These are phyloP conservation scores for Trichoderma simmonsii DNA, from an alignment of 2,329 filamentous ascomycete species.

Conservation along the genomic window DNA sequence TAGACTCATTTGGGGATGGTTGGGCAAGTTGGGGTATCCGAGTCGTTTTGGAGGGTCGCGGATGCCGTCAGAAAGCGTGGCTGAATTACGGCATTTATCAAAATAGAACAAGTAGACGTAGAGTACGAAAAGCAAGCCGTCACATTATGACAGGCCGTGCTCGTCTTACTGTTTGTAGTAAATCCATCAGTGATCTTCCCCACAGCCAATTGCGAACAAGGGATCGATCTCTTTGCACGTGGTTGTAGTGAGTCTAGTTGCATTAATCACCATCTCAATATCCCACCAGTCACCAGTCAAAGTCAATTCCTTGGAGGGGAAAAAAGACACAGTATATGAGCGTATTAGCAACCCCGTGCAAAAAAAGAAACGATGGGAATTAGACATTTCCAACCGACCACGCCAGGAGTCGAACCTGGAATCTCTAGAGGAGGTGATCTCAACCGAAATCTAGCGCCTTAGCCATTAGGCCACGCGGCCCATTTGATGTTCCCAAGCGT, in stretches of 20 bases:
- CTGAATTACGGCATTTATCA: not conserved
- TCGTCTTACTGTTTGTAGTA: not conserved
- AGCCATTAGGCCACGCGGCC: conserved; percentile 45
- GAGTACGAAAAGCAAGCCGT: not conserved
- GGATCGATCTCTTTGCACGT: not conserved
- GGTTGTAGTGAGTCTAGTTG: not conserved
- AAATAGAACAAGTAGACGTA: not conserved
- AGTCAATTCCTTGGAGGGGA: not conserved
- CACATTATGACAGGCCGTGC: not conserved
- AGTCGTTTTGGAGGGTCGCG: not conserved
- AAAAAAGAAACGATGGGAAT: conserved; percentile 15
- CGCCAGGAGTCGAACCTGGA: conserved; percentile 45
- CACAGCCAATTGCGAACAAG: conserved; percentile 3
- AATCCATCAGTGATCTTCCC: not conserved
- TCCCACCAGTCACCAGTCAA: not conserved
- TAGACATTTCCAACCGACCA: conserved; percentile 30
- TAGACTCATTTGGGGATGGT: not conserved
- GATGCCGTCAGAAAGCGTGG: not conserved
- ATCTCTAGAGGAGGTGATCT: conserved; percentile 37
- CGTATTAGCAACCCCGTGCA: not conserved
- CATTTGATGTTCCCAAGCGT: conserved; percentile 17
- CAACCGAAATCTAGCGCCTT: conserved; percentile 44
- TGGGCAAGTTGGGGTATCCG: not conserved
- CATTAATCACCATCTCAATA: not conserved
- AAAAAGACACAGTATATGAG: conserved; percentile 12